Evolutionary conservation across 2,329 filamentous ascomycete species (phyloP).

Genomic region (Sarocladium kiliense): DNA sequence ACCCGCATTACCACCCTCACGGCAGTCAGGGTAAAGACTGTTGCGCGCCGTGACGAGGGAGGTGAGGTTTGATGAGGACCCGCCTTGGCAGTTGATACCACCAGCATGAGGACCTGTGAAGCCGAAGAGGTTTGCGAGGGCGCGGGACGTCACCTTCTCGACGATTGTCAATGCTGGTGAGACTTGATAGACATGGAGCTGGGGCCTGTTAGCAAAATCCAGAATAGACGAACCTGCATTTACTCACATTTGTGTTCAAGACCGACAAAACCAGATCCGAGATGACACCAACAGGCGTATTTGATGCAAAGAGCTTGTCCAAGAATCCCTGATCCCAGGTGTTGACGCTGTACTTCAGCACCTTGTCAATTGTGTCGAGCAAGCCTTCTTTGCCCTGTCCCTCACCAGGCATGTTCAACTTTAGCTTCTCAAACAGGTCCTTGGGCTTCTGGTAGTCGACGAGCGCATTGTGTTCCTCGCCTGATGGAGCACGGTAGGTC

Average conservation of each 20-base stretch:
- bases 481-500: constrained; percentile 32
- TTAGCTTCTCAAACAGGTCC: constrained; percentile 48
- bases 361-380: constrained; percentile 61
- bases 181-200: constrained; percentile 88
- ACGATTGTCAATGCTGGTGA: constrained; percentile 83
- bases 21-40: constrained; percentile 74
- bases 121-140: constrained; percentile 72
- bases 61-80: constrained; percentile 77
- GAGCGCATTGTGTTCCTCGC: constrained; percentile 48
- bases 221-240: neutral
- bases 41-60: constrained; percentile 86
- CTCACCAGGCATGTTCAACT: constrained; percentile 52
- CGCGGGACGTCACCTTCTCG: constrained; percentile 74
- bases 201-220: constrained; percentile 1
- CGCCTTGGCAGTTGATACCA: constrained; percentile 76
- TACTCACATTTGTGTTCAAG: constrained; percentile 79
- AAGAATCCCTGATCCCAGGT: constrained; percentile 98
- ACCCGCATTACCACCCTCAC: constrained; percentile 61
- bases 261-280: constrained; percentile 80
- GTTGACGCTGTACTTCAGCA: constrained; percentile 86
- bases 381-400: constrained; percentile 68
- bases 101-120: constrained; percentile 65
- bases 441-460: constrained; percentile 58
- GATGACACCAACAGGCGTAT: constrained; percentile 79
- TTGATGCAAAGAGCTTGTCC: constrained; percentile 91